phyloP scores from a whole-genome alignment of 148 eudicot species.

The Vaccinium myrtillus region DNA sequence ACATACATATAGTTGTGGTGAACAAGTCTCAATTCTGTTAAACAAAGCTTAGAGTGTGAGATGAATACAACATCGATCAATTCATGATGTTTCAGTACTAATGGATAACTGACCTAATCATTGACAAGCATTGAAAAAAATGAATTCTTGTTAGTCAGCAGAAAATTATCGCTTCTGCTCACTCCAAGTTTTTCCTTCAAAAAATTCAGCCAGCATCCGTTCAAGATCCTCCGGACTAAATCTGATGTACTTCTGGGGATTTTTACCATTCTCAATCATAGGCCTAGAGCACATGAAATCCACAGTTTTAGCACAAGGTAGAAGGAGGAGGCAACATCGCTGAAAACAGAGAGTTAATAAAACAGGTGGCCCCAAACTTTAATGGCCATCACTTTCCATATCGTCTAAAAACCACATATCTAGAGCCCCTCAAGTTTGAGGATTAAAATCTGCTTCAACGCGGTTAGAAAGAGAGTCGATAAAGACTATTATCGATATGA shows the following conservation, averaged over 20 bases:
- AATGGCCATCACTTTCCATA: background rate
- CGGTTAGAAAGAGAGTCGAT: background rate
- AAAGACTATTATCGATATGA: background rate
- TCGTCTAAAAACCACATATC: background rate
- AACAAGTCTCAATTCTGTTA: background rate
- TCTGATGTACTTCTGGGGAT: conserved; percentile 80
- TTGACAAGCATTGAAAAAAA: background rate
- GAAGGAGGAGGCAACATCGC: background rate
- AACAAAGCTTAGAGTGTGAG: background rate
- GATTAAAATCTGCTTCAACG: background rate
- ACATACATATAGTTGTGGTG: background rate
- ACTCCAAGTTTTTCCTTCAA: conserved; percentile 74
- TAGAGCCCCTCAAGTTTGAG: background rate
- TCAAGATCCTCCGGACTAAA: conserved; percentile 86
- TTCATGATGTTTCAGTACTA: background rate
- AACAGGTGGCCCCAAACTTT: background rate
- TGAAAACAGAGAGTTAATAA: background rate
- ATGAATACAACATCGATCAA: background rate
- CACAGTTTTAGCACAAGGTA: background rate
- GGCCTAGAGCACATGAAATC: conserved; percentile 47
- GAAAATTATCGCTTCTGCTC: conserved; percentile 57
- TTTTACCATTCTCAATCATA: conserved; percentile 71
- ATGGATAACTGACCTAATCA: background rate
- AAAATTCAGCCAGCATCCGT: conserved; percentile 84
- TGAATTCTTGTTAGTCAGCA: background rate